phyloP scores from a whole-genome alignment of 352 stramenopile species.

The Pythium rishiriense region DNA sequence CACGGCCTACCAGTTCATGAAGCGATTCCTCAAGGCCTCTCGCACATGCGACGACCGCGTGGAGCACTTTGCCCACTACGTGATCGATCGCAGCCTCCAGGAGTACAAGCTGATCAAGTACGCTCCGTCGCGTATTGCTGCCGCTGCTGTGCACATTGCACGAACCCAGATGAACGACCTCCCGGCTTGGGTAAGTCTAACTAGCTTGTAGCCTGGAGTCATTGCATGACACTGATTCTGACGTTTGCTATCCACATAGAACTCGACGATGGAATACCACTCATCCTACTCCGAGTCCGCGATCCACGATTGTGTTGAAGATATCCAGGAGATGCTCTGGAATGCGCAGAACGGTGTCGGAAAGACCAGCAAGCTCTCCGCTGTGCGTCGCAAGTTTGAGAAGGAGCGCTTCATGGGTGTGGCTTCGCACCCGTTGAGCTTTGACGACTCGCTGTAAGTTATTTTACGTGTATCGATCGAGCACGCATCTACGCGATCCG shows the following conservation, averaged over 20 bases:
- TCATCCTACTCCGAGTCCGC: constrained; percentile 72
- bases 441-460: constrained; percentile 48
- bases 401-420: constrained; percentile 83
- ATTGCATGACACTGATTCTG: background rate
- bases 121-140: constrained; percentile 96
- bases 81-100: constrained; percentile 98
- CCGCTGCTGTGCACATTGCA: constrained; percentile 97
- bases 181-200: constrained; percentile 70
- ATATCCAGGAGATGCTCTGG: constrained; percentile 82
- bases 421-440: constrained; percentile 52
- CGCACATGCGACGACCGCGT: constrained; percentile 70
- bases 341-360: constrained; percentile 66
- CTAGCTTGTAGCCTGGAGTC: background rate
- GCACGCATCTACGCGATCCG: background rate
- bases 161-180: constrained; percentile 74
- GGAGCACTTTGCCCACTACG: constrained; percentile 95
- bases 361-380: constrained; percentile 78
- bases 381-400: constrained; percentile 83
- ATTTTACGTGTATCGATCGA: constrained; percentile 25
- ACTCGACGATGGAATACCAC: constrained; percentile 69
- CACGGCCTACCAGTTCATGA: constrained; percentile 85
- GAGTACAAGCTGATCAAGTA: constrained; percentile 99
- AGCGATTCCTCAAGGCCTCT: constrained; percentile 85
- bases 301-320: constrained; percentile 61
- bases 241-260: constrained; percentile 36